A percentile compares a stretch with the other conserved stretches of the same genome.
Evolutionary conservation across 768 basidiomycete species (phyloP).

Genomic region (Agaricus blazei): DNA sequence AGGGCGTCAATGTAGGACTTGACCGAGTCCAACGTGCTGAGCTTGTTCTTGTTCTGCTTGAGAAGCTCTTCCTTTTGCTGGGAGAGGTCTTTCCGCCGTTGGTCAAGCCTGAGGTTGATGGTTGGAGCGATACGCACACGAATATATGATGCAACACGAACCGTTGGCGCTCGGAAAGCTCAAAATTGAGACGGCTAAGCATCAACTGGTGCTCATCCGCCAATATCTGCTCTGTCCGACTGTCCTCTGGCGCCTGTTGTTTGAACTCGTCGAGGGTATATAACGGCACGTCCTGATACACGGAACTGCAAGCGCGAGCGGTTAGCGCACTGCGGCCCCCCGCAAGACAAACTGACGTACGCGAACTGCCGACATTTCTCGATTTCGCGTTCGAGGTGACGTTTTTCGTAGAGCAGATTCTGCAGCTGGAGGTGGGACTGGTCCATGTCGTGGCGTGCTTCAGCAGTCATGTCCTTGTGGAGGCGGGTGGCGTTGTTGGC

Average conservation of each 20-base stretch:
- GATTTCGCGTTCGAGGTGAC: slow-evolving; percentile 87
- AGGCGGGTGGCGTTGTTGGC: slow-evolving; percentile 67
- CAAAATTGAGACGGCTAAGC: slow-evolving; percentile 83
- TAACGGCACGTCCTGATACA: slow-evolving; percentile 83
- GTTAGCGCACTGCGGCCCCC: background rate
- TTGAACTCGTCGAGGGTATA: slow-evolving; percentile 67
- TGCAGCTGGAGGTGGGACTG: slow-evolving; percentile 82
- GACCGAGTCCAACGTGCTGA: slow-evolving; percentile 68
- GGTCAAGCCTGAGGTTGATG: slow-evolving; percentile 54
- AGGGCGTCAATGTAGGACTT: slow-evolving; percentile 74
- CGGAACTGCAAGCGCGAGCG: slow-evolving; percentile 48
- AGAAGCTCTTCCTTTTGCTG: slow-evolving; percentile 74
- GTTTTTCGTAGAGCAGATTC: slow-evolving; percentile 84
- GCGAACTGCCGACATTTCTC: slow-evolving; percentile 91
- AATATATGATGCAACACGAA: slow-evolving; percentile 24
- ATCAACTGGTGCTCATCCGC: slow-evolving; percentile 77
- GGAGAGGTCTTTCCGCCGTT: slow-evolving; percentile 60
- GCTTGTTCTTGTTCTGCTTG: slow-evolving; percentile 74
- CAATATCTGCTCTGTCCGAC: slow-evolving; percentile 54
- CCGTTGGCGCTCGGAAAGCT: slow-evolving; percentile 86
- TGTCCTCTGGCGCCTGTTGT: slow-evolving; percentile 62
- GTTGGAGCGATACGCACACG: background rate
- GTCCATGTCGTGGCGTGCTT: slow-evolving; percentile 85
- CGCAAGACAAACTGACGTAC: slow-evolving; percentile 38
- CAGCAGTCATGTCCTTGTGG: slow-evolving; percentile 66